Base-by-base conservation (phyloP, 768 basidiomycete species). In the Gautieria morchelliformis region DNA sequence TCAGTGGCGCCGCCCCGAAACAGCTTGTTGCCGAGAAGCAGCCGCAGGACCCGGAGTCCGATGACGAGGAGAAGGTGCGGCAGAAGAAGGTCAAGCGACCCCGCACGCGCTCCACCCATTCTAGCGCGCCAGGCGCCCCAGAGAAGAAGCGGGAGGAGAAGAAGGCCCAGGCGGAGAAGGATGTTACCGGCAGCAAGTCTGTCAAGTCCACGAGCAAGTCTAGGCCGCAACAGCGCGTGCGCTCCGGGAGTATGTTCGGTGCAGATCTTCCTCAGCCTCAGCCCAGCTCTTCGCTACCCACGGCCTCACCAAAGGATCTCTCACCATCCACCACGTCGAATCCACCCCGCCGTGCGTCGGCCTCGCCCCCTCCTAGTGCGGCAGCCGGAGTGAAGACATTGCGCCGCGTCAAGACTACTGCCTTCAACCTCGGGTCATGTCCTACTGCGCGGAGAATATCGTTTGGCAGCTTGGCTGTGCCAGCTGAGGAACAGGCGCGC, bases 41-140 rank as follows among this genome's bases (percentile, higher is more conserved):
- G 32, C 33, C 61, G 62, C 58, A 47, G 56, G 67, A 61, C 46
- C 67, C 75, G 65, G 66, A 70, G 64, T 86, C 87, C 19, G 87
- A 89, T 63, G 87, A 89, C 61, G 87, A 89, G 64, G 86, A 89
- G 70, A 83, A 82, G 67, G 63, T 75, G 22, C 78, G 85, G 39
- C 76, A 74, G 41, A 74, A 74, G 60, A 75, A 73, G 37, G 82
- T 75, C 22, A 89, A 89, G 78, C 87, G 84, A 69, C 70, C 75
- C 50, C 75, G 80, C 53, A 71, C 54, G 19, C 41, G 53, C 27
- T 40, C 52, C 9, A 51, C 19, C 17, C 44, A 40, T 12, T 45
- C 39, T 17, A 39, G 27, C n/a, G 32, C 47, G 33, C 42, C 35
- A n/a, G 58, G 58, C 15, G 33, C 52, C 14, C 30, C 39, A 8